Percentiles rank a stretch among this genome's conserved stretches.
These are phyloP conservation scores for Ilyonectria destructans DNA, from an alignment of 2,329 filamentous ascomycete genomes.

Conservation along the genomic window DNA sequence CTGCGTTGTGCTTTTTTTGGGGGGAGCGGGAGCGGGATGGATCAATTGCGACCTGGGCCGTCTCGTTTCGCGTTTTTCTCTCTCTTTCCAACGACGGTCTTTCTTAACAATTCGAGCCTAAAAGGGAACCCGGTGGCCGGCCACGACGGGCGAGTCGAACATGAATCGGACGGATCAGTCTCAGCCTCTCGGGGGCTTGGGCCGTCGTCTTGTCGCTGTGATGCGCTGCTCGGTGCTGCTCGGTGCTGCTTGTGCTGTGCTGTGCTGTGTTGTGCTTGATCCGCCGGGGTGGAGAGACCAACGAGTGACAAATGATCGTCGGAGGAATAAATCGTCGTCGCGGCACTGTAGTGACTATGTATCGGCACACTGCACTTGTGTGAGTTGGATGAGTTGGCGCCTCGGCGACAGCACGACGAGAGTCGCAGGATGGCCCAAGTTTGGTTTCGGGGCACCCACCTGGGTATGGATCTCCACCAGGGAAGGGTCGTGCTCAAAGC, in stretches of 20 bases:
- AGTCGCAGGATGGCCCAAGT: slow-evolving; percentile 43
- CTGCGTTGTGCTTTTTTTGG: slow-evolving; percentile 6
- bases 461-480: slow-evolving; percentile 36
- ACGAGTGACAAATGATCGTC: slow-evolving; percentile 16
- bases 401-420: slow-evolving; percentile 4
- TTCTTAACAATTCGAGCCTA: slow-evolving; percentile 19
- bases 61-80: slow-evolving; percentile 21
- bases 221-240: background rate
- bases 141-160: slow-evolving; percentile 43
- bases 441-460: slow-evolving; percentile 44
- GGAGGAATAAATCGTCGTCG: slow-evolving; percentile 15
- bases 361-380: slow-evolving; percentile 3
- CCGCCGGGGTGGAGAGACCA: slow-evolving; percentile 11
- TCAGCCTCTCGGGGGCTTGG: slow-evolving; percentile 6
- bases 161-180: slow-evolving; percentile 31
- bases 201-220: slow-evolving; percentile 5
- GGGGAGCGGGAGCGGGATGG: slow-evolving; percentile 23
- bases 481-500: slow-evolving; percentile 20
- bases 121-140: slow-evolving; percentile 41
- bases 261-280: slow-evolving; percentile 4
- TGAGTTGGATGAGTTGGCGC: slow-evolving; percentile 29
- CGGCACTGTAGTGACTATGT: slow-evolving; percentile 5
- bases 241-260: background rate
- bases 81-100: slow-evolving; percentile 3
- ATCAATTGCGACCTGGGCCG: slow-evolving; percentile 24